A percentile compares a stretch with the other conserved stretches of the same genome.
phyloP scores from a whole-genome alignment of 345 rosid species.

The Schrenkiella parvula region DNA sequence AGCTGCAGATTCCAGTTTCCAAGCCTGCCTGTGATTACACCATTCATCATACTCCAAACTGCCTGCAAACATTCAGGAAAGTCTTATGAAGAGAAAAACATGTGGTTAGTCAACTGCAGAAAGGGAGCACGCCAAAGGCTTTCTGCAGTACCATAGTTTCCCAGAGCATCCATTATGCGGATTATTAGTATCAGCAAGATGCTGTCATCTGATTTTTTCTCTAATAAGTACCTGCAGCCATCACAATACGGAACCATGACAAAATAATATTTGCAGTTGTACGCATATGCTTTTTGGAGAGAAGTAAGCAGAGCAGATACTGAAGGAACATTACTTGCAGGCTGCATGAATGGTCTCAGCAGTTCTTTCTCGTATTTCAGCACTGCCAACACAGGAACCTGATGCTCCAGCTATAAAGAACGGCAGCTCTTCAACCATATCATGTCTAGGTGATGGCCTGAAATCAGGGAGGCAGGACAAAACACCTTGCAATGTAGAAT shows the following conservation, averaged over 20 bases:
- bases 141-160: constrained; percentile 74
- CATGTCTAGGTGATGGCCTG: constrained; percentile 70
- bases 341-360: constrained; percentile 68
- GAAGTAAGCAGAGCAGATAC: constrained; percentile 12
- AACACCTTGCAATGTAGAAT: constrained; percentile 95
- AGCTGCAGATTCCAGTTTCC: constrained; percentile 98
- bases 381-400: constrained; percentile 83
- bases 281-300: not conserved
- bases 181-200: constrained; percentile 78
- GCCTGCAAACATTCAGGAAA: constrained; percentile 43
- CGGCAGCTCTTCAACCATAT: constrained; percentile 52
- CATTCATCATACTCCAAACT: constrained; percentile 95
- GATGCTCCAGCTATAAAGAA: constrained; percentile 96
- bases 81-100: constrained; percentile 15
- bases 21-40: constrained; percentile 96
- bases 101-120: constrained; percentile 8
- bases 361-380: constrained; percentile 82
- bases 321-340: constrained; percentile 73
- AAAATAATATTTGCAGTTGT: constrained; percentile 23
- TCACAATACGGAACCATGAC: constrained; percentile 16
- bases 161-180: constrained; percentile 92
- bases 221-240: constrained; percentile 66
- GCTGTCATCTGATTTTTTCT: constrained; percentile 97
- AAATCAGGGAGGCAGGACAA: constrained; percentile 98
- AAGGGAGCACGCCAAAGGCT: constrained; percentile 9